Conservation (phyloP, 805 yeast genomes). For the Candida namnaoensis region DNA sequence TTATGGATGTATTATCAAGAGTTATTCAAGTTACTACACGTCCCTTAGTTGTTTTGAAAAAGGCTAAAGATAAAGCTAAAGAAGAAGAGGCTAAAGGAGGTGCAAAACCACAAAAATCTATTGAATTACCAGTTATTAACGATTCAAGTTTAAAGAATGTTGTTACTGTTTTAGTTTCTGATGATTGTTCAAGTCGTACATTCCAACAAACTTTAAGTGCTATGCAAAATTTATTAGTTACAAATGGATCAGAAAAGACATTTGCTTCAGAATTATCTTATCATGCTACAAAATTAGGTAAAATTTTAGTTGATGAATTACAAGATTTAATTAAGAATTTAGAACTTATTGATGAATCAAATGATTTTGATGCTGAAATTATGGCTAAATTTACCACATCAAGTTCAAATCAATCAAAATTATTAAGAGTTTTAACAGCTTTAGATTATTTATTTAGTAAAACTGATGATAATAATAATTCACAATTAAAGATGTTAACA, state of each 20-base stretch:
- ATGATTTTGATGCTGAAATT: conserved; percentile 43
- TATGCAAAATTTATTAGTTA: conserved; percentile 63
- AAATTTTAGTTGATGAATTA: conserved; percentile 45
- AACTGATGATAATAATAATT: conserved; percentile 4
- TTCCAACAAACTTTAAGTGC: conserved; percentile 78
- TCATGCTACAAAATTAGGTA: conserved; percentile 54
- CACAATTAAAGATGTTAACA: conserved; percentile 27
- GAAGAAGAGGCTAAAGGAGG: conserved; percentile 12
- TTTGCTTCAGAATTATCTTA: conserved; percentile 63
- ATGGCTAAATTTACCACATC: conserved; percentile 67
- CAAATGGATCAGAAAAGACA: conserved; percentile 51
- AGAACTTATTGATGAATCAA: conserved; percentile 23
- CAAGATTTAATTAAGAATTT: conserved; percentile 38
- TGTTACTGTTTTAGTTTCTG: conserved; percentile 62
- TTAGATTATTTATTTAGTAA: conserved; percentile 66
- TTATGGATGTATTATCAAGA: conserved; percentile 71
- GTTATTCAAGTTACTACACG: conserved; percentile 71
- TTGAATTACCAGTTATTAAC: conserved; percentile 55
- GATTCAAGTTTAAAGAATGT: conserved; percentile 51
- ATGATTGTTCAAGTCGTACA: conserved; percentile 78
- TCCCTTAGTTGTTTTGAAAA: conserved; percentile 51
- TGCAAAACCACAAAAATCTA: conserved; percentile 2
- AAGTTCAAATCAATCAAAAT: conserved; percentile 80
- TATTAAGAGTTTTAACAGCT: conserved; percentile 81
- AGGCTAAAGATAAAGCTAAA: conserved; percentile 23